Evolutionary conservation across 352 stramenopile species (phyloP).

Genomic region (Globisporangium takayamanum): DNA sequence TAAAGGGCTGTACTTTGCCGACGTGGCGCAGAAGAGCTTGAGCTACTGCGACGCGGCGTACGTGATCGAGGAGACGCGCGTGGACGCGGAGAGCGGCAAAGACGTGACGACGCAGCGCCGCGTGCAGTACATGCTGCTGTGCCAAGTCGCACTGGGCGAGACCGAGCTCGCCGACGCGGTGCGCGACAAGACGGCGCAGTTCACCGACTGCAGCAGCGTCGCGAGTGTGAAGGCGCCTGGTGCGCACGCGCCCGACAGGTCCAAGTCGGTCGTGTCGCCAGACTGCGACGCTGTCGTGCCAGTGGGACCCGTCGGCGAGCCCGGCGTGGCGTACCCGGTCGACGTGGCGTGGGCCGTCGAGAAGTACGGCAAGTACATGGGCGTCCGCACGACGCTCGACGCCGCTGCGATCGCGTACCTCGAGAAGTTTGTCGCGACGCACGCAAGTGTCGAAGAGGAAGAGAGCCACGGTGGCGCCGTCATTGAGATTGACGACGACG

Average conservation of each 20-base stretch:
- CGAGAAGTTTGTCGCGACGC: no score
- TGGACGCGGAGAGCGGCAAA: slow-evolving; percentile 21
- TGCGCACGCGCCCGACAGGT: slow-evolving; percentile 40
- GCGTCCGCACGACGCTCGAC: slow-evolving; percentile 18
- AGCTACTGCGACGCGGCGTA: slow-evolving; percentile 65
- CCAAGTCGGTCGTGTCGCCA: slow-evolving; percentile 43
- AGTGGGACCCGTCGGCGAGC: slow-evolving; percentile 37
- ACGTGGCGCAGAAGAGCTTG: slow-evolving; percentile 70
- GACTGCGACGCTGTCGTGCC: slow-evolving; percentile 42
- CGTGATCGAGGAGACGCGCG: slow-evolving; percentile 23
- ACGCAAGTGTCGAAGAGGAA: no score
- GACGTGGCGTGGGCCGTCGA: slow-evolving; percentile 38
- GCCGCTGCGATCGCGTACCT: no score
- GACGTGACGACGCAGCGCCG: slow-evolving; percentile 23
- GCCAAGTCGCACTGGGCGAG: slow-evolving; percentile 55
- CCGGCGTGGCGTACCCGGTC: slow-evolving; percentile 38
- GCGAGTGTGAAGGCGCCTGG: slow-evolving; percentile 61
- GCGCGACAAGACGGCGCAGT: slow-evolving; percentile 20
- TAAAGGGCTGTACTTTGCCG: slow-evolving; percentile 85
- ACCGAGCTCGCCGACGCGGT: slow-evolving; percentile 26
- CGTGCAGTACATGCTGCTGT: slow-evolving; percentile 69
- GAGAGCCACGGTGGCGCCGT: no score
- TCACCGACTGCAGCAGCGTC: slow-evolving; percentile 28
- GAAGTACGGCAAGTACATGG: slow-evolving; percentile 32
- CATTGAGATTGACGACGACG: no score